Evolutionary conservation across 2,329 filamentous ascomycete genomes (phyloP), one percentile per base, ranked within the genome.

Genomic region (Clathrospora elynae): DNA sequence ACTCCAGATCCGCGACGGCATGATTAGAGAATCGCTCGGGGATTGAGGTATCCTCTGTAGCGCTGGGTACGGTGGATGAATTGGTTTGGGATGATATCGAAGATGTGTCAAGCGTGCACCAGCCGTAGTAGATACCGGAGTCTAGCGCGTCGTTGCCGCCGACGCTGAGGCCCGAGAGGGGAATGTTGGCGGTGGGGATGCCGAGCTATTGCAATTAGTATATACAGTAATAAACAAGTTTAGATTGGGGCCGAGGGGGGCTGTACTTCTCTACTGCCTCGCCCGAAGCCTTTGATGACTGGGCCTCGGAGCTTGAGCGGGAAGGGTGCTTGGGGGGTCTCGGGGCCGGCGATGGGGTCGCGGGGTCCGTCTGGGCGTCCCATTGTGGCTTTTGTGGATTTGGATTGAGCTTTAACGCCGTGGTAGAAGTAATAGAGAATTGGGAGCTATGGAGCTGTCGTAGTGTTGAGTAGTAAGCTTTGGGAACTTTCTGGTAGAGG

Each of bases 111-210:
- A 97, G 81, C 0, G 87, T 83, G 4, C 90, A 90, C 77, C 88
- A 96, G 63, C 93, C 93, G 67, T 91, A 97, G 79, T 97, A 97
- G 52, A 97, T 88, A 53, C 93, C 93, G 1, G 85, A 88, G 44
- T 82, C 76, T 40, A 88, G 77, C 55, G 80, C 75, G 5, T 78
- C 70, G 60, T 82, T 62, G 39, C 79, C 77, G 70, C 87, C 85
- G 35, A 92, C 86, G 59, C 84, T 84, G 30, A 97, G 83, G 18
- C 80, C 80, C 10, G 78, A 77, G 46, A 85, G 73, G 6, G 84
- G 84, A 62, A 87, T 86, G 76, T 97, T 99, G 67, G 93, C 93
- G 2, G 93, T 97, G 2, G 93, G 93, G 68, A 97, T 96, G 59
- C 92, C 92, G 66, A 97, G 88, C 85, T 95, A n/a, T n/a, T n/a